These are phyloP conservation scores for Lasiosphaeris hirsuta DNA, from an alignment of 495 filamentous ascomycete species.

Conservation along the genomic window DNA sequence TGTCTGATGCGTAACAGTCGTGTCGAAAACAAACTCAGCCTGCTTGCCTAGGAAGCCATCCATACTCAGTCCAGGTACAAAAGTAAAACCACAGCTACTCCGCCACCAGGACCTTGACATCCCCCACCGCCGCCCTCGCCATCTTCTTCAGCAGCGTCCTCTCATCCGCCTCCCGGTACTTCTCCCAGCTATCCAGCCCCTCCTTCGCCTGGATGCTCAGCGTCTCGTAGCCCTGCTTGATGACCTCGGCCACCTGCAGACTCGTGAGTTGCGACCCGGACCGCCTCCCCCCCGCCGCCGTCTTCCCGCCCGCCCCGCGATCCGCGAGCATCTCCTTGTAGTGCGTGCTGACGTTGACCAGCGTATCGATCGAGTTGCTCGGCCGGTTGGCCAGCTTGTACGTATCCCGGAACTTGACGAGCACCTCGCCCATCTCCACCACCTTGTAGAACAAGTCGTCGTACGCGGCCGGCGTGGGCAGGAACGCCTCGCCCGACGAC, in stretches of 20 bases:
- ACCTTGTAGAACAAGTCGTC: conserved; percentile 98
- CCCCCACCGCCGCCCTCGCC: conserved; percentile 69
- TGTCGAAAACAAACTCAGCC: too few relatives aligned
- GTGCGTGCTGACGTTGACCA: conserved; percentile 81
- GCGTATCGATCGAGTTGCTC: conserved; percentile 70
- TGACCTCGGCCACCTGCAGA: conserved; percentile 80
- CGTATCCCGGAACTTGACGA: conserved; percentile 76
- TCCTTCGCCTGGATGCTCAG: conserved; percentile 82
- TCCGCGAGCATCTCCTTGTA: conserved; percentile 79
- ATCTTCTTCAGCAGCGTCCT: conserved; percentile 79
- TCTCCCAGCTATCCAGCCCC: conserved; percentile 75
- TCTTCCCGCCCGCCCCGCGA: conserved; percentile 45
- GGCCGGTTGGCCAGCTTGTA: conserved; percentile 56
- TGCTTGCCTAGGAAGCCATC: too few relatives aligned
- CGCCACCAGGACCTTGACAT: conserved; percentile 52
- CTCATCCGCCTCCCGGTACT: conserved; percentile 74
- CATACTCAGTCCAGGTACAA: too few relatives aligned
- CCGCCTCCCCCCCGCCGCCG: conserved; percentile 38
- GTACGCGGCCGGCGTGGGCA: conserved; percentile 84
- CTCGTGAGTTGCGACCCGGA: conserved; percentile 62
- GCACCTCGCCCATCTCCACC: conserved; percentile 82
- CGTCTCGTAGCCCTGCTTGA: conserved; percentile 94
- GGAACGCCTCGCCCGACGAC: conserved; percentile 84
- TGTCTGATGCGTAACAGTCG: too few relatives aligned
- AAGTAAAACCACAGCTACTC: conserved; percentile 13